These are phyloP conservation scores for Didymella keratinophila DNA, from an alignment of 2,329 filamentous ascomycete genomes.

Conservation along the genomic window DNA sequence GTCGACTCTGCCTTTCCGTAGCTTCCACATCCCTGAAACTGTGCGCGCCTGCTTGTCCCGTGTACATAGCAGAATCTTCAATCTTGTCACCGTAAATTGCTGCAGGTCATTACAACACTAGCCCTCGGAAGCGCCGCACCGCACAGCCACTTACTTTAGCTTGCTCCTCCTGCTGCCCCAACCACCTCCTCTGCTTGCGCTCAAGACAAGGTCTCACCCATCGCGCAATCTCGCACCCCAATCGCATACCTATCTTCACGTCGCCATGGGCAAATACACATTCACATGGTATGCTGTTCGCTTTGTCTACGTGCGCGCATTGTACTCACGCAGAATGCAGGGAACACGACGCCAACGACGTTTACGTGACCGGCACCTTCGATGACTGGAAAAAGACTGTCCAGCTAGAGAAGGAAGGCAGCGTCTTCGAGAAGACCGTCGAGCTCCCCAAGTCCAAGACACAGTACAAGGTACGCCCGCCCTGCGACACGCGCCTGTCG, in stretches of 20 bases:
- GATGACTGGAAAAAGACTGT: constrained; percentile 92
- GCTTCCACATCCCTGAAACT: constrained; percentile 18
- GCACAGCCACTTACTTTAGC: constrained; percentile 27
- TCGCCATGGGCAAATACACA: constrained; percentile 70
- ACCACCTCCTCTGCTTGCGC: constrained; percentile 36
- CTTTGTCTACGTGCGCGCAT: constrained; percentile 10
- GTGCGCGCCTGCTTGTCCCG: constrained; percentile 25
- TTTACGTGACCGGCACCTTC: constrained; percentile 95
- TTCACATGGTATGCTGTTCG: constrained; percentile 70
- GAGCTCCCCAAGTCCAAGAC: constrained; percentile 76
- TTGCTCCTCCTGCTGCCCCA: constrained; percentile 35
- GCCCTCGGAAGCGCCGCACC: constrained; percentile 34
- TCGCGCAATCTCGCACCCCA: constrained; percentile 23
- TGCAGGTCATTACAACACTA: constrained; percentile 32
- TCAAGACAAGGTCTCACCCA: constrained; percentile 41
- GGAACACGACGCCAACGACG: constrained; percentile 83
- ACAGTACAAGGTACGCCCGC: constrained; percentile 83
- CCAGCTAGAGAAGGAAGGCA: constrained; percentile 77
- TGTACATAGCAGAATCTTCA: constrained; percentile 24
- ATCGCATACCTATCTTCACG: constrained; percentile 29
- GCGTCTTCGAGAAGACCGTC: constrained; percentile 81
- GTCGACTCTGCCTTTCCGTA: constrained; percentile 24
- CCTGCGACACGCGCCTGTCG: constrained; percentile 13
- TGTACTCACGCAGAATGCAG: constrained; percentile 58
- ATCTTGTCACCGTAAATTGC: constrained; percentile 15